Conservation (phyloP, 805 yeast genomes). For the Candida insectalens region DNA sequence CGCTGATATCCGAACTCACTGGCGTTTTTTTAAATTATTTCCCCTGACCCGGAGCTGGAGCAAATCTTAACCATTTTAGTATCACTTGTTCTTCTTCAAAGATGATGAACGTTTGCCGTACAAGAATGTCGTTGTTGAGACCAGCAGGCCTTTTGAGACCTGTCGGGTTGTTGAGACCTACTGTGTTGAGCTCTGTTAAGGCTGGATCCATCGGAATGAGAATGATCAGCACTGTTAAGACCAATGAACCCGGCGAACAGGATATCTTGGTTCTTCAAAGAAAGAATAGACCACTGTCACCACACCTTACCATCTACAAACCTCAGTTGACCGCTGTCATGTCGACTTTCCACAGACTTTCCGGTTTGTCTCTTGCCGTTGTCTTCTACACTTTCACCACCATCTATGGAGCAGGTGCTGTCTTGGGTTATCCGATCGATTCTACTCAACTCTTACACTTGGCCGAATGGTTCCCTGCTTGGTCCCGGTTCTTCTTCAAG, state of each 20-base stretch:
- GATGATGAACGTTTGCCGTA: no score
- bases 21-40: no score
- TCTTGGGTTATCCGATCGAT: conserved; percentile 50
- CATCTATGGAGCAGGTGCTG: conserved; percentile 61
- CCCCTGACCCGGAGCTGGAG: no score
- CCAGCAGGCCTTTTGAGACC: no score
- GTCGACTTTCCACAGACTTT: conserved; percentile 77
- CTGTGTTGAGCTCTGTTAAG: no score
- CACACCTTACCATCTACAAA: conserved; percentile 82
- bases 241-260: conserved; percentile 56
- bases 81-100: no score
- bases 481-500: conserved; percentile 55
- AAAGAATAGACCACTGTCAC: conserved; percentile 80
- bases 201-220: conserved; percentile 17
- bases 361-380: conserved; percentile 76
- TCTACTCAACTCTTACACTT: conserved; percentile 41
- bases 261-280: conserved; percentile 73
- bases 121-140: no score
- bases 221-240: conserved; percentile 31
- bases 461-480: conserved; percentile 56
- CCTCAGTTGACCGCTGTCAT: conserved; percentile 82
- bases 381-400: conserved; percentile 72
- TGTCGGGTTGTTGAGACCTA: no score
- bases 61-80: no score
- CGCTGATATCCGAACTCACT: no score